Percentiles rank a stretch among this genome's conserved stretches.
phyloP scores from a whole-genome alignment of 176 grass and related monocot species.

The Triticum dicoccoides region DNA sequence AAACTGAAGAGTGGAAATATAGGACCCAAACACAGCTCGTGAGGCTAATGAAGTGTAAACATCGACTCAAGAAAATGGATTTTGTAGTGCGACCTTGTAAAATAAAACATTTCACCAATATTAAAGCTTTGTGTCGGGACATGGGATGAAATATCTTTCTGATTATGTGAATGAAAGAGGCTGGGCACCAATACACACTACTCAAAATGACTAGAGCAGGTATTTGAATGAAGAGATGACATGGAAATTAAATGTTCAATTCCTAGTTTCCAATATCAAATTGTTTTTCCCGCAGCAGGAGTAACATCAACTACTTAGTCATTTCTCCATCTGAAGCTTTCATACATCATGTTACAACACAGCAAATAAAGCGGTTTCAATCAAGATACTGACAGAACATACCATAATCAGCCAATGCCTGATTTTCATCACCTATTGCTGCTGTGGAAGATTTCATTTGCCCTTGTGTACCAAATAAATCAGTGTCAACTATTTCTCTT shows the following conservation, averaged over 20 bases:
- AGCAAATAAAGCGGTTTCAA: constrained; percentile 15
- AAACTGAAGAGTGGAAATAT: background rate
- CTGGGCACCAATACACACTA: background rate
- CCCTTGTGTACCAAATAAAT: constrained; percentile 32
- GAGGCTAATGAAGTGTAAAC: constrained; percentile 2
- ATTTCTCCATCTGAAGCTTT: constrained; percentile 27
- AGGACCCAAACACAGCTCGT: background rate
- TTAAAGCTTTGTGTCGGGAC: background rate
- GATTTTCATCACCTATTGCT: constrained; percentile 27
- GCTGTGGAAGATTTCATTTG: constrained; percentile 14
- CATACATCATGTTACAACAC: constrained; percentile 10
- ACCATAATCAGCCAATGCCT: constrained; percentile 54
- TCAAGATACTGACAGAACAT: constrained; percentile 11
- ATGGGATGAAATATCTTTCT: background rate
- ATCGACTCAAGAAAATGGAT: background rate
- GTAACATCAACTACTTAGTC: background rate
- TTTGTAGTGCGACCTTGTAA: constrained; percentile 5
- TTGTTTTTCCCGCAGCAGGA: background rate
- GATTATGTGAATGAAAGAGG: background rate
- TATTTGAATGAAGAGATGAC: background rate
- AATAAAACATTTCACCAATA: background rate
- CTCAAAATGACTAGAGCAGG: background rate
- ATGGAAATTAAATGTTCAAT: constrained; percentile 17
- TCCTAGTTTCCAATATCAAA: background rate
- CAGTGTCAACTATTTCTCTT: constrained; percentile 47